Conservation (phyloP, 495 filamentous ascomycete species). For the Lasiosphaeria hispida region DNA sequence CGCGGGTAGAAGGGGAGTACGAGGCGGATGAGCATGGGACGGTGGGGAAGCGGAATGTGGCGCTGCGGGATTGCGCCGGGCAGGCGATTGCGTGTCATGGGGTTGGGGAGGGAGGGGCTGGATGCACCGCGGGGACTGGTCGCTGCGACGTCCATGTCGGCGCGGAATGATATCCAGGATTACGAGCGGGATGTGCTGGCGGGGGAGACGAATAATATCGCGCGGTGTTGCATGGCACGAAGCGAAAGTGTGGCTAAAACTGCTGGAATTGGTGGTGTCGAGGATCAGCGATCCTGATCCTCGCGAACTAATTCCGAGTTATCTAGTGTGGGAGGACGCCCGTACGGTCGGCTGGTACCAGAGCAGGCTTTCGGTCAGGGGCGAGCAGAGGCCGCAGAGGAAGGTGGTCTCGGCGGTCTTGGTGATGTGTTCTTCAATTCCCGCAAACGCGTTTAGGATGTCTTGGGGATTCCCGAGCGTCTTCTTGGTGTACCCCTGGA, state of each 20-base stretch:
- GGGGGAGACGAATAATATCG: constrained; percentile 4
- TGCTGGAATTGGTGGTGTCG: neutral
- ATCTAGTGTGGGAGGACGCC: too few relatives aligned
- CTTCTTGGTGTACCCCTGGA: too few relatives aligned
- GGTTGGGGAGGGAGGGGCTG: neutral
- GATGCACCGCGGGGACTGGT: neutral
- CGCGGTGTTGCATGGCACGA: neutral
- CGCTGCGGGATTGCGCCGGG: neutral
- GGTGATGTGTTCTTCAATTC: too few relatives aligned
- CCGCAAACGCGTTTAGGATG: too few relatives aligned
- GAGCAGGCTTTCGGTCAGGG: too few relatives aligned
- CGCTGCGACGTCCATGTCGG: neutral
- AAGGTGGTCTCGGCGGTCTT: too few relatives aligned
- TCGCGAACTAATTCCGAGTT: too few relatives aligned
- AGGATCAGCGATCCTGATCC: too few relatives aligned
- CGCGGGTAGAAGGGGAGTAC: neutral
- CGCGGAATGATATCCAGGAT: constrained; percentile 3
- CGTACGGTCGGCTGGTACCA: too few relatives aligned
- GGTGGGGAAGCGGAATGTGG: neutral
- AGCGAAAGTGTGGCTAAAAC: too few relatives aligned
- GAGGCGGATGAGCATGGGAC: neutral
- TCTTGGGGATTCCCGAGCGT: too few relatives aligned
- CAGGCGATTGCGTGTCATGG: neutral
- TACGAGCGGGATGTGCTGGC: neutral
- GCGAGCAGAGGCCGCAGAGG: too few relatives aligned